A percentile compares a stretch with the other conserved stretches of the same genome.
Evolutionary conservation across 306 rosid genomes (phyloP).

Genomic region (Ormosia emarginata): DNA sequence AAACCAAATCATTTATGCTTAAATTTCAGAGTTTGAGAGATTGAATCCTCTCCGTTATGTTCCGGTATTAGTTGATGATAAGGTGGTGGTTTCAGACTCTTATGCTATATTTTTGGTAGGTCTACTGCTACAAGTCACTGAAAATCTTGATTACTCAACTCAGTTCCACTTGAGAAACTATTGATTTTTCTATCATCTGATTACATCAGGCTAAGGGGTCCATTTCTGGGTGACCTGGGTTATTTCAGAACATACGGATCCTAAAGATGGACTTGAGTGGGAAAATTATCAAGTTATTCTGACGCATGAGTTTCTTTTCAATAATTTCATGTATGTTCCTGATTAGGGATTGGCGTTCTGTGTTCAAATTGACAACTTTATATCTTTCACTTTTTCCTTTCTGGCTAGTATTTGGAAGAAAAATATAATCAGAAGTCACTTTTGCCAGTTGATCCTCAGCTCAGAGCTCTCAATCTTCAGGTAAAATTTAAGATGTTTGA

Average conservation of each 20-base stretch:
- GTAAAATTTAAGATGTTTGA: slow-evolving; percentile 14
- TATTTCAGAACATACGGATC: neutral
- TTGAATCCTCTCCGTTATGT: slow-evolving; percentile 47
- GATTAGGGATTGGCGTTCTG: neutral
- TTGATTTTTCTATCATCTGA: neutral
- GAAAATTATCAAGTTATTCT: neutral
- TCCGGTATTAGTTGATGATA: slow-evolving; percentile 49
- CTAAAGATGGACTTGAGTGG: neutral
- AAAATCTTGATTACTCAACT: neutral
- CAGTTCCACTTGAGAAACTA: neutral
- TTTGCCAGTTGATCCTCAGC: slow-evolving; percentile 41
- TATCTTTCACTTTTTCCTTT: neutral
- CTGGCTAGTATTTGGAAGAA: slow-evolving; percentile 47
- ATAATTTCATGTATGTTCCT: neutral
- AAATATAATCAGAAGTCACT: slow-evolving; percentile 38
- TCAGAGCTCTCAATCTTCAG: slow-evolving; percentile 50
- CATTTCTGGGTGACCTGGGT: neutral
- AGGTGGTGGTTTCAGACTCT: slow-evolving; percentile 44
- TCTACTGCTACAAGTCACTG: neutral
- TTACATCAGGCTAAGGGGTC: neutral
- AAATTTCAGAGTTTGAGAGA: slow-evolving; percentile 46
- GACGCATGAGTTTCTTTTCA: neutral
- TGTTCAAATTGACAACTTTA: neutral
- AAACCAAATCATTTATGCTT: neutral
- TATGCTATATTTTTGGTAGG: slow-evolving; percentile 50